Evolutionary conservation across 805 yeast species (phyloP).

Genomic region (Nakazawaea holstii): DNA sequence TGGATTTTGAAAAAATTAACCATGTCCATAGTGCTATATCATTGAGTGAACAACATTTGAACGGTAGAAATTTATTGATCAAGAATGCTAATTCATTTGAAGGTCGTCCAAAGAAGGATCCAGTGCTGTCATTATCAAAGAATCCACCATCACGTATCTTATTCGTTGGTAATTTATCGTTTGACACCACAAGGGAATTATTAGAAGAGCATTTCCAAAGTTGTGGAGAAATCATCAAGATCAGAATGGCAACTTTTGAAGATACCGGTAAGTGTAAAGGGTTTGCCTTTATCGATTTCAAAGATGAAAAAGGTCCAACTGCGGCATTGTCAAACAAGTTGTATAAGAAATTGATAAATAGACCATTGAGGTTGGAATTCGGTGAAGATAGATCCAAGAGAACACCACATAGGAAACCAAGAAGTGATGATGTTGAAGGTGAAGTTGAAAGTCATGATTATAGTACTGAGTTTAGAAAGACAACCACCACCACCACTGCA

Average conservation of each 20-base stretch:
- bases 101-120: slow-evolving; percentile 72
- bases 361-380: slow-evolving; percentile 79
- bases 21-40: slow-evolving; percentile 60
- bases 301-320: slow-evolving; percentile 75
- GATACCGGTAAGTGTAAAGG: slow-evolving; percentile 97
- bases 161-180: slow-evolving; percentile 90
- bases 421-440: slow-evolving; percentile 19
- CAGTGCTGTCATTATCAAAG: slow-evolving; percentile 42
- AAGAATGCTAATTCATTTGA: slow-evolving; percentile 77
- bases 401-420: slow-evolving; percentile 37
- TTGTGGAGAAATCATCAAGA: slow-evolving; percentile 79
- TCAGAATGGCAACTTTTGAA: slow-evolving; percentile 97
- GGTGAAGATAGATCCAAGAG: slow-evolving; percentile 93
- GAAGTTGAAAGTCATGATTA: slow-evolving; percentile 9
- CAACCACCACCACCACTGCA: slow-evolving; percentile 16
- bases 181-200: slow-evolving; percentile 80
- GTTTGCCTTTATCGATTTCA: slow-evolving; percentile 87
- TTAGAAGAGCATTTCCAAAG: slow-evolving; percentile 80
- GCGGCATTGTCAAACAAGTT: slow-evolving; percentile 70
- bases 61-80: slow-evolving; percentile 82
- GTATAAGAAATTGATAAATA: slow-evolving; percentile 60
- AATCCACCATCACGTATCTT: slow-evolving; percentile 86
- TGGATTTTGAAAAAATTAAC: slow-evolving; percentile 62
- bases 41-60: slow-evolving; percentile 66
- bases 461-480: slow-evolving; percentile 6